Evolutionary conservation across 2,329 filamentous ascomycete species (phyloP).

Genomic region (Colletotrichum spaethianum): DNA sequence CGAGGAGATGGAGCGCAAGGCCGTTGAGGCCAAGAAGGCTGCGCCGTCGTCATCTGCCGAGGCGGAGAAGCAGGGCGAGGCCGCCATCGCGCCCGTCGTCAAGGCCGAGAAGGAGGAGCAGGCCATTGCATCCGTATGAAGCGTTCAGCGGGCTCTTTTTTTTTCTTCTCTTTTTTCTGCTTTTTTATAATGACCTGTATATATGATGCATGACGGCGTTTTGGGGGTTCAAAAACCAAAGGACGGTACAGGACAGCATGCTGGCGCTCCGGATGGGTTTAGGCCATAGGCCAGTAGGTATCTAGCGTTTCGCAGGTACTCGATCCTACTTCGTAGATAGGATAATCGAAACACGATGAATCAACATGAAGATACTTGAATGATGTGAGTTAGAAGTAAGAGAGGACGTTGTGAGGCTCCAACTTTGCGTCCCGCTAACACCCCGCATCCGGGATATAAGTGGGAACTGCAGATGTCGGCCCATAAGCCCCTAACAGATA

Average conservation of each 20-base stretch:
- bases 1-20: conserved; percentile 79
- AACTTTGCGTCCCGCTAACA: conserved; percentile 5
- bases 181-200: conserved; percentile 36
- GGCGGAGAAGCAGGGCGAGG: conserved; percentile 42
- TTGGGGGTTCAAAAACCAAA: conserved; percentile 22
- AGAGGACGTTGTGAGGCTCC: conserved; percentile 7
- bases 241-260: conserved; percentile 36
- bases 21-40: conserved; percentile 62
- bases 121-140: conserved; percentile 22
- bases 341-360: conserved; percentile 17
- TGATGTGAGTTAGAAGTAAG: not conserved
- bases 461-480: not conserved
- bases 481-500: not conserved
- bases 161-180: not conserved
- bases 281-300: conserved; percentile 21
- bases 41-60: conserved; percentile 43
- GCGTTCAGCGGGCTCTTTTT: not conserved
- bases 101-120: conserved; percentile 42
- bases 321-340: conserved; percentile 14
- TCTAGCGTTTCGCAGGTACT: conserved; percentile 17
- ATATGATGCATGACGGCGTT: conserved; percentile 41
- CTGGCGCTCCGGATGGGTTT: conserved; percentile 31
- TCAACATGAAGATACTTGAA: not conserved
- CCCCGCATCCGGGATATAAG: conserved; percentile 14
- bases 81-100: conserved; percentile 40